Evolutionary conservation across 495 filamentous ascomycete species (phyloP), one percentile per base, ranked within the genome.

Genomic region (Penicillium canescens): DNA sequence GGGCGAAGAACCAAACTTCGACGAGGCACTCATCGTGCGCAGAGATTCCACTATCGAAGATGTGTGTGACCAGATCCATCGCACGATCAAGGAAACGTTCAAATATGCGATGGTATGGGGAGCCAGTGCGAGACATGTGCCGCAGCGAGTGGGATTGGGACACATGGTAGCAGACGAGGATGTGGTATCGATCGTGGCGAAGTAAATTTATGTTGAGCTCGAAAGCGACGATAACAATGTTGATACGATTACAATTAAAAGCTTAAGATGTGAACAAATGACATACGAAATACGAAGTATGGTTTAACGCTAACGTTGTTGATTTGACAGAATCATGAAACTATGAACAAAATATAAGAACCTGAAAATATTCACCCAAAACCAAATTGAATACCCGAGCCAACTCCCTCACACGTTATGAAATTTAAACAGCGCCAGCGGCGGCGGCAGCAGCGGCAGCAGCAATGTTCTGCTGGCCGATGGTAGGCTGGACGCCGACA

Each of bases 91-190:
- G 81, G 95, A 99, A 41, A 96, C 91, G 3, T 99, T 98, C 77
- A 99, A 98, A 76, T 98, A 97, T 75, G 95, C 95, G 2, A 70
- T 98, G 61, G 95, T 99, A 3, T 99, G 95, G 95, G 95, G 95
- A 18, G 91, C 90, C 10, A 97, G 92, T 72, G 94, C 94, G 18
- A 79, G 91, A 59, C 95, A 99, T 80, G 79, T 96, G 12, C 94
- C 95, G 12, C 95, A 99, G 73, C 81, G 95, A 40, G 93, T 97
- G 28, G 95, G 95, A 3, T 70, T 99, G 65, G 77, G 81, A 8
- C 95, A 99, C 82, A 57, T 82, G 37, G 92, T 99, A 52, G 79
- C 87, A 2, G 95, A 99, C 64, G 95, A 97, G 75, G 95, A 99
- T 78, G 95, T 99, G 42, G 91, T 99, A 51, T 92, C 89, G 59